Conservation (phyloP, 192 early-diverging fungal species). For the Coemansia brasiliensis region DNA sequence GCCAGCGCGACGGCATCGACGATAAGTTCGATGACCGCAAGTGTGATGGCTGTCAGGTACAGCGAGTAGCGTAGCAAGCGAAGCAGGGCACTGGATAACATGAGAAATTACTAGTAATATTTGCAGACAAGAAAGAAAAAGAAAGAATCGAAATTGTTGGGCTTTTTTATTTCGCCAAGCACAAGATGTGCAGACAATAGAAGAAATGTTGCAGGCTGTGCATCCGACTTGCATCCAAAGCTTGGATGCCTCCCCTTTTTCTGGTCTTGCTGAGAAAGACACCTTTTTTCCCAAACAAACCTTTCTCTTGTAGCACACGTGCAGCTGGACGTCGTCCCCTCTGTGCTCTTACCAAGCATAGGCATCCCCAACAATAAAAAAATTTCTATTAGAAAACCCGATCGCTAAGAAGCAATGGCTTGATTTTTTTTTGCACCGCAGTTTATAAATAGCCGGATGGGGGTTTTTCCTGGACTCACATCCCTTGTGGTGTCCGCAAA, state of each 20-base stretch:
- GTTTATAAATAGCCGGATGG: no score
- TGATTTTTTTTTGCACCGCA: no score
- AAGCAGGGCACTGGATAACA: conserved; percentile 16
- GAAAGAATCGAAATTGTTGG: neutral
- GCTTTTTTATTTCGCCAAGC: no score
- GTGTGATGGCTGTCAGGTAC: conserved; percentile 22
- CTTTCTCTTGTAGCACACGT: neutral
- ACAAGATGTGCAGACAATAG: no score
- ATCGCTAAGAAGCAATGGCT: no score
- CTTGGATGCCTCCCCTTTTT: neutral
- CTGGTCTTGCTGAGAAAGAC: neutral
- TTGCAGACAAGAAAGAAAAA: neutral
- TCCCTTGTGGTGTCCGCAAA: no score
- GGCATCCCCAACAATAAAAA: no score
- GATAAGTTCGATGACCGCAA: conserved; percentile 41
- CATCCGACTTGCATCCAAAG: neutral
- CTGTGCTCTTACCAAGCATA: no score
- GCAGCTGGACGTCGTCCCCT: no score
- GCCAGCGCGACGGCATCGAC: conserved; percentile 38
- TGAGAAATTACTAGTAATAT: conserved; percentile 1
- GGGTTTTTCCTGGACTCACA: no score
- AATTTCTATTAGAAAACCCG: no score
- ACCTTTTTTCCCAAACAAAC: neutral
- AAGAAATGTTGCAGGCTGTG: no score
- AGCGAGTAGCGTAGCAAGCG: conserved; percentile 36